phyloP scores from a whole-genome alignment of 192 early-diverging fungal genomes.

The Diversispora eburnea region DNA sequence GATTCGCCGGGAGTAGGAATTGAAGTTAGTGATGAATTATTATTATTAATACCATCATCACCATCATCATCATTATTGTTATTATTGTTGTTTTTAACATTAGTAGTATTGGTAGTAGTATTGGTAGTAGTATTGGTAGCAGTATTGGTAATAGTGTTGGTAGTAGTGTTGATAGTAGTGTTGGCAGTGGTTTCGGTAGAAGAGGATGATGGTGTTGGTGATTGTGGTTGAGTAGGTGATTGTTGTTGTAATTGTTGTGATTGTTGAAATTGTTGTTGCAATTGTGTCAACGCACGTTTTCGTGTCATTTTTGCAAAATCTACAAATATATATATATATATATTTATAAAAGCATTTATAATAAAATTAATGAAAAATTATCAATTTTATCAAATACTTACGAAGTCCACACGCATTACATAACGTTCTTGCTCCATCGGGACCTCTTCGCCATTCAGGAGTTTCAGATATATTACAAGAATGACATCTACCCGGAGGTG shows the following conservation, averaged over 20 bases:
- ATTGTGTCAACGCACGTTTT: background rate
- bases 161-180: no score
- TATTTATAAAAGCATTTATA: background rate
- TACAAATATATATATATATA: background rate
- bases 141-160: no score
- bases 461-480: constrained; percentile 85
- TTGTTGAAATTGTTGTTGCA: constrained; percentile 11
- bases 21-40: no score
- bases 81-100: no score
- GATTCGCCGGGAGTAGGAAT: no score
- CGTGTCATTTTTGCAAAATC: constrained; percentile 23
- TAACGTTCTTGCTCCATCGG: constrained; percentile 85
- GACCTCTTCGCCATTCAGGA: constrained; percentile 95
- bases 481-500: constrained; percentile 64
- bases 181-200: no score
- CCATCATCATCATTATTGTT: no score
- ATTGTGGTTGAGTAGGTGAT: no score
- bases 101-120: no score
- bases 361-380: background rate
- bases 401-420: constrained; percentile 96
- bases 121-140: no score
- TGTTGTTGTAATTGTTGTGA: background rate
- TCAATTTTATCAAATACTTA: constrained; percentile 43
- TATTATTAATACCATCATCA: no score
- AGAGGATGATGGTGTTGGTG: no score